A percentile compares a stretch with the other conserved stretches of the same genome.
Evolutionary conservation across 1,284 basidiomycete species (phyloP).

Genomic region (Athelia sp.): DNA sequence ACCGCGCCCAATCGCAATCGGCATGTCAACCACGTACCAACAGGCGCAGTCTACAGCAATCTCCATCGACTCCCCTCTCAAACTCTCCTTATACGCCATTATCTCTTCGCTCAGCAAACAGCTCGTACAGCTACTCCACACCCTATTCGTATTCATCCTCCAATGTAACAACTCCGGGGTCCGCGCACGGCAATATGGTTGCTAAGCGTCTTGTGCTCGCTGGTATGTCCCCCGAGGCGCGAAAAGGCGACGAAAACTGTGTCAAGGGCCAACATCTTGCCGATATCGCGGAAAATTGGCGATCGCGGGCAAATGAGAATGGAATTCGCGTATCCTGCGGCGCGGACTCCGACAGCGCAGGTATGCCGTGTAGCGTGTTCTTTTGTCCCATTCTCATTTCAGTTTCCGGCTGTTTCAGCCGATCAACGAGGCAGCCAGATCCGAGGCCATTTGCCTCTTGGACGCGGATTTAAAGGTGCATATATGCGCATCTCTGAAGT

Average conservation of each 20-base stretch:
- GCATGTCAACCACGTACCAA: neutral
- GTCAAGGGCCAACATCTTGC: constrained; percentile 25
- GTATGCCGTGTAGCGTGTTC: too few relatives aligned
- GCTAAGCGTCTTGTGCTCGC: constrained; percentile 33
- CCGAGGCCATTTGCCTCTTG: neutral
- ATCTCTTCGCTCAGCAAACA: constrained; percentile 7
- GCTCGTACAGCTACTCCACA: neutral
- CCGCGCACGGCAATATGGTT: constrained; percentile 35
- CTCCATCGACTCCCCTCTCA: constrained; percentile 38
- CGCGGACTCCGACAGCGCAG: too few relatives aligned
- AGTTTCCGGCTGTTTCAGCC: neutral
- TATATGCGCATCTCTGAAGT: constrained; percentile 25
- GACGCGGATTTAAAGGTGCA: constrained; percentile 17
- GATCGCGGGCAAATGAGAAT: constrained; percentile 63
- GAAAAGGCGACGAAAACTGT: constrained; percentile 31
- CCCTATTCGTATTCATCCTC: constrained; percentile 9
- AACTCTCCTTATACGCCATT: constrained; percentile 28
- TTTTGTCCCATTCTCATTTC: neutral
- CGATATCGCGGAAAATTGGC: constrained; percentile 68
- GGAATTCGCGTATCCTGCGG: constrained; percentile 61
- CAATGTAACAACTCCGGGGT: constrained; percentile 49
- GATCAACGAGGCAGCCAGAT: neutral
- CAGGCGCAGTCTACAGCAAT: constrained; percentile 9
- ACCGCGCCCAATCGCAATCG: neutral
- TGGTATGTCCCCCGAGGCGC: constrained; percentile 18